These are phyloP conservation scores for Rostrohypoxylon terebratum DNA, from an alignment of 495 filamentous ascomycete species.

Conservation along the genomic window DNA sequence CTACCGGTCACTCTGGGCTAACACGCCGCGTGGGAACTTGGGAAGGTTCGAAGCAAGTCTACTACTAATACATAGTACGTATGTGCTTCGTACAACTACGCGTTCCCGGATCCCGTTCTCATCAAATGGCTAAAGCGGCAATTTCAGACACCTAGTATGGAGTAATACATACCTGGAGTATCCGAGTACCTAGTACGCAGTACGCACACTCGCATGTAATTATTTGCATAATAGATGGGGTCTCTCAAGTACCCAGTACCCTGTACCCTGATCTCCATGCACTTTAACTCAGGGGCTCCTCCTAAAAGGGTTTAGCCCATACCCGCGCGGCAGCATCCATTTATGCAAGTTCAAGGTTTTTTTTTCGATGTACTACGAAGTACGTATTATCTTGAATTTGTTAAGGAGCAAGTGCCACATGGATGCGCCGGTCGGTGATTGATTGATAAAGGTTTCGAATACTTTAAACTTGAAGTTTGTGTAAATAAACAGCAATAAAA, in stretches of 20 bases:
- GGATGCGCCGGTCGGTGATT: conserved; percentile 15
- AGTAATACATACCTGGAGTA: conserved; percentile 5
- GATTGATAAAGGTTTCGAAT: conserved; percentile 20
- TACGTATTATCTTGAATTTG: conserved; percentile 23
- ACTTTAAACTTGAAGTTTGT: not conserved
- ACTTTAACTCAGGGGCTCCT: conserved; percentile 39
- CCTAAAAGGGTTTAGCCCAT: conserved; percentile 20
- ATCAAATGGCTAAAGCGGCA: conserved; percentile 37
- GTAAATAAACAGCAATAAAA: not conserved
- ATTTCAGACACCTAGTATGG: conserved; percentile 5
- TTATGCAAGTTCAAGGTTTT: conserved; percentile 27
- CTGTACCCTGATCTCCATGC: conserved; percentile 39
- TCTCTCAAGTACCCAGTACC: conserved; percentile 15
- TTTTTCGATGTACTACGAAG: conserved; percentile 9
- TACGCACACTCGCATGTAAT: conserved; percentile 19
- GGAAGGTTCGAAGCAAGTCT: conserved; percentile 10
- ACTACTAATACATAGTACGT: no score
- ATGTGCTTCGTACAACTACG: no score
- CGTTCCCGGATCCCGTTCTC: conserved; percentile 15
- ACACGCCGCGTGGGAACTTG: conserved; percentile 1
- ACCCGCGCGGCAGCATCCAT: conserved; percentile 15
- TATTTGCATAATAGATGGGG: conserved; percentile 39
- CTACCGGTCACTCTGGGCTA: not conserved
- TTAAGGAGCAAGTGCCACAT: conserved; percentile 15
- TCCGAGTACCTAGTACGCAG: no score